Evolutionary conservation across 805 yeast genomes (phyloP), one percentile per base, ranked within the genome.

Genomic region (Zygosaccharomyces siamensis): DNA sequence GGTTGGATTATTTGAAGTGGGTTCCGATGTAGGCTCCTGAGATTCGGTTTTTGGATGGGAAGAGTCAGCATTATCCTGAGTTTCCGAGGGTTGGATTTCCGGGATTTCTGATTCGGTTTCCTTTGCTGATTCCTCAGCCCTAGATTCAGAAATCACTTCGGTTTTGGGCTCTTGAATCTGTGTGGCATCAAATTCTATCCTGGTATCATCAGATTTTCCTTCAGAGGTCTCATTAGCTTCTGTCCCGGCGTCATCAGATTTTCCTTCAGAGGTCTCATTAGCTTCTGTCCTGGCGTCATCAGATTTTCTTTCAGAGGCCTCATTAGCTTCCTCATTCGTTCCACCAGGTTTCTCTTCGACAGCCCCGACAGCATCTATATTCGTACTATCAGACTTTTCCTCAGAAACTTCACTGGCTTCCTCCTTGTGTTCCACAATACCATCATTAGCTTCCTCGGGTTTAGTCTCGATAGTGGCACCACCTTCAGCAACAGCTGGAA

Each of bases 1-100:
- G 12, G 28, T 26, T 16, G 43, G 51, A 39, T 40, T 36, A 14
- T 50, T 49, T 26, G 54, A 16, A 23, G 48, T 10, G 12, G 23
- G 20, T 23, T 33, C 45, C 7, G 39, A 31, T 30, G 24, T 18
- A 28, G 46, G 51, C 26, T 52, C 57, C 21, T 41, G 57, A 14
- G 31, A 40, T 35, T 50, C 53, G 7, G 47, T 18, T n/a, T 52
- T 26, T 23, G 31, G 18, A 3, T 54, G 46, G 35, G 30, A 8
- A n/a, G 50, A 37, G 37, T 35, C 30, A 42, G 36, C 57, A 24
- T 41, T 55, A 14, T 32, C 44, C 14, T 53, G 44, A 21, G 46
- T 51, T 11, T 50, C 57, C 30, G 36, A 18, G 30, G 44, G 23
- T 41, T 41, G 10, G 14, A 14, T 18, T 18, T 41, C 31, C n/a